These are phyloP conservation scores for Millerozyma acaciae DNA, from an alignment of 805 yeast species.

Conservation along the genomic window DNA sequence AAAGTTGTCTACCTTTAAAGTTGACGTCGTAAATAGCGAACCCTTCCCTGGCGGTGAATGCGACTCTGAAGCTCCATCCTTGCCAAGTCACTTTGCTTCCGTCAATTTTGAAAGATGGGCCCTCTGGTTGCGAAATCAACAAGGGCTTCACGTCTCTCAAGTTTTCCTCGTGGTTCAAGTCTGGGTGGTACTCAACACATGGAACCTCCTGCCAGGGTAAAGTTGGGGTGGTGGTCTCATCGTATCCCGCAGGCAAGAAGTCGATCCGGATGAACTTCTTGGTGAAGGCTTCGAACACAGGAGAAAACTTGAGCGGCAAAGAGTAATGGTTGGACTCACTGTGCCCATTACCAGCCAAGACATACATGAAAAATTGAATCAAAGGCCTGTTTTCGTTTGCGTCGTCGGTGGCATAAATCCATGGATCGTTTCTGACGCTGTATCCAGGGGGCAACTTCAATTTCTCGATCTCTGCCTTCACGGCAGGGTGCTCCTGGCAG, in stretches of 20 bases:
- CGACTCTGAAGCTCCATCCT: conserved; percentile 76
- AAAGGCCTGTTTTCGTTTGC: conserved; percentile 56
- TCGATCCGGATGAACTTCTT: conserved; percentile 67
- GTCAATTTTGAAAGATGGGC: conserved; percentile 61
- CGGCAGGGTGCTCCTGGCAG: conserved; percentile 51
- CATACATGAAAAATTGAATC: conserved; percentile 73
- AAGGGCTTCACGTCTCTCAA: conserved; percentile 65
- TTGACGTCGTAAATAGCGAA: conserved; percentile 66
- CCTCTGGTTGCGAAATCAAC: conserved; percentile 70
- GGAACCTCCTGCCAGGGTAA: conserved; percentile 57
- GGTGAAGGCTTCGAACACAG: conserved; percentile 63
- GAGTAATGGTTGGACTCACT: conserved; percentile 74
- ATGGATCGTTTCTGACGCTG: conserved; percentile 64
- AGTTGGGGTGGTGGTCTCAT: conserved; percentile 56
- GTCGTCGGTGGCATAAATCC: conserved; percentile 84
- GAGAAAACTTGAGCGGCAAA: conserved; percentile 67
- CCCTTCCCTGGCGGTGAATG: conserved; percentile 74
- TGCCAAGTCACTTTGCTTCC: conserved; percentile 71
- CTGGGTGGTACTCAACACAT: conserved; percentile 72
- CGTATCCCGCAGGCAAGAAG: conserved; percentile 68
- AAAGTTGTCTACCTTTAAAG: conserved; percentile 72
- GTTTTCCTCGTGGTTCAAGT: conserved; percentile 49
- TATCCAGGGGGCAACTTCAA: conserved; percentile 56
- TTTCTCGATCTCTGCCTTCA: conserved; percentile 62
- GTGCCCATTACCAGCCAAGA: conserved; percentile 59